Base-by-base conservation (phyloP, 352 stramenopile genomes). In the Globisporangium acanthophoron region DNA sequence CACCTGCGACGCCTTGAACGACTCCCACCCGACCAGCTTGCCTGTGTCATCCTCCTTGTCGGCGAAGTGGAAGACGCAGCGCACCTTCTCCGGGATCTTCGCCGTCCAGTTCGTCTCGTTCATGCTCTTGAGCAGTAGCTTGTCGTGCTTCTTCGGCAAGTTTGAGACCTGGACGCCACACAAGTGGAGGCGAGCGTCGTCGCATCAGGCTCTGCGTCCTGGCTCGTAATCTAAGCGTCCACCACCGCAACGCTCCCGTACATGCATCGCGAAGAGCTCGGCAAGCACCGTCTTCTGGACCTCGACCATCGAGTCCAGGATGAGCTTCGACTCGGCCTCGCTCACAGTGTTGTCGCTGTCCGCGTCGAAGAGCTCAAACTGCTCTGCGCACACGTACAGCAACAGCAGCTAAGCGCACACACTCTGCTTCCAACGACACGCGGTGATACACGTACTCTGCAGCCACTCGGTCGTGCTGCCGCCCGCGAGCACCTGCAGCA, bases 21-120 rank as follows among this genome's bases (percentile, higher is more conserved):
- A 61, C 31, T 88, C 72, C 74, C 74, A 88, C 39, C 78, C 66
- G 13, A 82, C 62, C 6, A 58, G 84, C 58, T 84, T 85, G 60
- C 61, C 62, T 31, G 75, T 67, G 54, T 87, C 70, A 47, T 87
- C 74, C 48, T 80, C 56, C 50, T 86, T 87, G 52, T 80, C 67
- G 27, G 78, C 72, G 57, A 85, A 90, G 62, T 88, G 73, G 63
- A 82, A 90, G 27, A 88, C 71, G 58, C 80, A 90, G 53, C 80
- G 80, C 49, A 84, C 66, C 64, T 90, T 90, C 63, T 90, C 80
- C 4, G 78, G 73, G 31, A 90, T 72, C 66, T 90, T 88, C 27
- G 76, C 70, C 47, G 79, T 87, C 67, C 73, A 90, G 48, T 88
- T 71, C 47, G 79, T 75, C 62, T 88, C 80, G 7, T 53, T 67